Conservation (phyloP, 257 asterid genomes). For the Solanum etuberosum region DNA sequence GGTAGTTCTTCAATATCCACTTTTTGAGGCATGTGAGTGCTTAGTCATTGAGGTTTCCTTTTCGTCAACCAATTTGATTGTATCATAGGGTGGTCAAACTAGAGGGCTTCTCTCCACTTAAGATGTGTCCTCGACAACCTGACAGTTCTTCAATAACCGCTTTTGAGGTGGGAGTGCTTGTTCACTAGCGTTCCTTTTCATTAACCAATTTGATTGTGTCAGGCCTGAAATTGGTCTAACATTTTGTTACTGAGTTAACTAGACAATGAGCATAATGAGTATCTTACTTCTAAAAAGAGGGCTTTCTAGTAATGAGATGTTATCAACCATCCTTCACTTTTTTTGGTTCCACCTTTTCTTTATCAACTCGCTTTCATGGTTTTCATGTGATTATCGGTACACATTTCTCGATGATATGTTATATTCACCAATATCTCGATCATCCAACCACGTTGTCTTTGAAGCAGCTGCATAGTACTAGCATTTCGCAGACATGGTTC, state of each 20-base stretch:
- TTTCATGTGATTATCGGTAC: not conserved
- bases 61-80: not conserved
- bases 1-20: no score
- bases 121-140: not conserved
- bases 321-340: not conserved
- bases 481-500: not conserved
- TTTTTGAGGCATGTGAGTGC: not conserved
- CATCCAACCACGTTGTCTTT: not conserved
- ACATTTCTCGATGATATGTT: not conserved
- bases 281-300: not conserved
- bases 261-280: not conserved
- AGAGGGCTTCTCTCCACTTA: not conserved
- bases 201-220: not conserved
- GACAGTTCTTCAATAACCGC: not conserved
- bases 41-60: not conserved
- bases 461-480: not conserved
- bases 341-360: not conserved
- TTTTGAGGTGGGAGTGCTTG: not conserved
- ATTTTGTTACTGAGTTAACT: not conserved
- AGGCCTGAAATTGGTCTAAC: not conserved
- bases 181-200: not conserved
- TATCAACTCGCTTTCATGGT: not conserved
- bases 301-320: not conserved
- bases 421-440: not conserved
- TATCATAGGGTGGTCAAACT: not conserved